Percentiles rank a stretch among this genome's conserved stretches.
phyloP scores from a whole-genome alignment of 805 yeast species.

The Deakozyma indianensis region DNA sequence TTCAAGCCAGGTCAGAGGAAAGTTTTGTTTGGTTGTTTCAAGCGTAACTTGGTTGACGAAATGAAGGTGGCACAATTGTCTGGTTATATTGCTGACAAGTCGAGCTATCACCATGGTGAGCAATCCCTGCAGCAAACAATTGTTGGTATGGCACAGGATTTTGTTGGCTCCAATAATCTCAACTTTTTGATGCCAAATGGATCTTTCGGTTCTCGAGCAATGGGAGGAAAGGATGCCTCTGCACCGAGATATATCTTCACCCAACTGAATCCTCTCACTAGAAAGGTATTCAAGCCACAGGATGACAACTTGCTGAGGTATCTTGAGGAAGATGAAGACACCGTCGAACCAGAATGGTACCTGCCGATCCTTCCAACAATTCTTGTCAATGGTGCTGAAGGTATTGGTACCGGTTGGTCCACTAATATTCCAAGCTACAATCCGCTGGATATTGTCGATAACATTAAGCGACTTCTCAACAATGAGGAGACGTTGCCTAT shows the following conservation, averaged over 20 bases:
- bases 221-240: constrained; percentile 98
- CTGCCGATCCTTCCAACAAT: constrained; percentile 89
- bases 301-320: constrained; percentile 71
- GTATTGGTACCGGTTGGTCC: constrained; percentile 99
- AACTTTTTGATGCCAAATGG: constrained; percentile 82
- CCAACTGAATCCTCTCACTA: constrained; percentile 60
- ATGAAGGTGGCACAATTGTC: constrained; percentile 83
- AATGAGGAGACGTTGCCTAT: constrained; percentile 57
- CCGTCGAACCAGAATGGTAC: constrained; percentile 94
- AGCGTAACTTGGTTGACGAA: constrained; percentile 60
- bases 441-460: constrained; percentile 68
- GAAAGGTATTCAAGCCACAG: constrained; percentile 58
- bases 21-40: constrained; percentile 76
- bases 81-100: constrained; percentile 76
- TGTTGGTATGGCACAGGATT: constrained; percentile 88
- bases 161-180: constrained; percentile 82
- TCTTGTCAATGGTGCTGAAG: constrained; percentile 92
- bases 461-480: constrained; percentile 58
- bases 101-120: constrained; percentile 96
- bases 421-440: constrained; percentile 83
- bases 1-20: constrained; percentile 96
- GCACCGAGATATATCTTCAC: constrained; percentile 95
- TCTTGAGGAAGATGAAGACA: constrained; percentile 81
- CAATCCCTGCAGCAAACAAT: constrained; percentile 77
- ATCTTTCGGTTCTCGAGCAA: constrained; percentile 88